Percentiles rank a stretch among this genome's conserved stretches.
These are phyloP conservation scores for Hibiscus trionum DNA, from an alignment of 345 rosid species.

Conservation along the genomic window DNA sequence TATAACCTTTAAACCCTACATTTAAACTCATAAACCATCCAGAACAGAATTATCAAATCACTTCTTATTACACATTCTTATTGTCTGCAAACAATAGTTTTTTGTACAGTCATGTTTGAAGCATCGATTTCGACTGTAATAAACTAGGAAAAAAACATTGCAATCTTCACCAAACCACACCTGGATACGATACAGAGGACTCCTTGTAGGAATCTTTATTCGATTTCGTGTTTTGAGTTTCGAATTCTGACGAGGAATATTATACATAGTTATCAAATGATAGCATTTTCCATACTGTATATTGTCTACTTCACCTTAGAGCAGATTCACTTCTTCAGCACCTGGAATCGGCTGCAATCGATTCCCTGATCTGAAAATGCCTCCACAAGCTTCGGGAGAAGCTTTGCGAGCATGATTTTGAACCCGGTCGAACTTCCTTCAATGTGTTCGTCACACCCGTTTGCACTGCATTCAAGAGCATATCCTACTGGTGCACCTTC, in stretches of 20 bases:
- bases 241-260: not conserved
- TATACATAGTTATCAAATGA: constrained; percentile 4
- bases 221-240: not conserved
- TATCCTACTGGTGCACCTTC: constrained; percentile 58
- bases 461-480: constrained; percentile 20
- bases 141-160: not conserved
- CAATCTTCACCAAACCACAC: constrained; percentile 1
- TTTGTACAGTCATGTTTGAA: not conserved
- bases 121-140: not conserved
- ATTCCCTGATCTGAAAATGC: constrained; percentile 65
- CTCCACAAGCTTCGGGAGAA: constrained; percentile 63
- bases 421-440: constrained; percentile 69
- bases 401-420: constrained; percentile 89
- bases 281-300: not conserved
- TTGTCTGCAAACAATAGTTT: constrained; percentile 1
- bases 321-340: constrained; percentile 17
- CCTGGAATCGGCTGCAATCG: constrained; percentile 43
- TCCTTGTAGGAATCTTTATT: not conserved
- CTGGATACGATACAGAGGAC: not conserved
- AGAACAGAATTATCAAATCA: not conserved
- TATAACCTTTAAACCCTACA: too few species aligned
- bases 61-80: constrained; percentile 6
- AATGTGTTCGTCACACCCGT: constrained; percentile 28
- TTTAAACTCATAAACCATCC: too few species aligned
- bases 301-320: too few species aligned